Conservation (phyloP, 1,284 basidiomycete species). For the Cryptococcus wingfieldii region DNA sequence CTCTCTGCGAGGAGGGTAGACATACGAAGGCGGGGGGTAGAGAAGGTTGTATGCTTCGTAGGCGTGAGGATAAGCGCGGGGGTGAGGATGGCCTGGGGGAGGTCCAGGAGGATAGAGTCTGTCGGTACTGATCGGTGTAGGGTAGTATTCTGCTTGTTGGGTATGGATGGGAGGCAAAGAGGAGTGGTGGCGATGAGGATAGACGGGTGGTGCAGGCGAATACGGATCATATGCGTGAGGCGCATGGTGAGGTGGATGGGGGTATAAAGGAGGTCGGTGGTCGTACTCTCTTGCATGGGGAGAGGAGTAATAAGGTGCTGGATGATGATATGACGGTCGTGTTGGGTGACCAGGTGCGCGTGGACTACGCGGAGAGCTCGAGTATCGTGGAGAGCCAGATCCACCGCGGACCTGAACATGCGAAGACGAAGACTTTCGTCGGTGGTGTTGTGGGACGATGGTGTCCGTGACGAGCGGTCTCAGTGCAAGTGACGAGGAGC, state of each 20-base stretch:
- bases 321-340: background rate
- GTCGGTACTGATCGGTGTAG: background rate
- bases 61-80: background rate
- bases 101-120: background rate
- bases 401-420: background rate
- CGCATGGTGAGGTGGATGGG: background rate
- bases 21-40: background rate
- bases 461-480: background rate
- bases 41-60: background rate
- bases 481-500: background rate
- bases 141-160: background rate
- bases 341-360: background rate
- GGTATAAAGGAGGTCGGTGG: background rate
- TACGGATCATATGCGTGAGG: too few species aligned
- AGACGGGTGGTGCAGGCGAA: background rate
- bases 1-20: background rate
- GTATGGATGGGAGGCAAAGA: constrained; percentile 1
- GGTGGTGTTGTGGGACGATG: too few species aligned
- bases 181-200: background rate
- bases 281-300: background rate
- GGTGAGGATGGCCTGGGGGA: background rate
- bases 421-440: background rate
- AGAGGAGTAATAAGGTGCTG: background rate
- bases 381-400: background rate
- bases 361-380: background rate